Evolutionary conservation across 1,284 basidiomycete species (phyloP), one percentile per base, ranked within the genome.

Genomic region (Wallemia mellicola): DNA sequence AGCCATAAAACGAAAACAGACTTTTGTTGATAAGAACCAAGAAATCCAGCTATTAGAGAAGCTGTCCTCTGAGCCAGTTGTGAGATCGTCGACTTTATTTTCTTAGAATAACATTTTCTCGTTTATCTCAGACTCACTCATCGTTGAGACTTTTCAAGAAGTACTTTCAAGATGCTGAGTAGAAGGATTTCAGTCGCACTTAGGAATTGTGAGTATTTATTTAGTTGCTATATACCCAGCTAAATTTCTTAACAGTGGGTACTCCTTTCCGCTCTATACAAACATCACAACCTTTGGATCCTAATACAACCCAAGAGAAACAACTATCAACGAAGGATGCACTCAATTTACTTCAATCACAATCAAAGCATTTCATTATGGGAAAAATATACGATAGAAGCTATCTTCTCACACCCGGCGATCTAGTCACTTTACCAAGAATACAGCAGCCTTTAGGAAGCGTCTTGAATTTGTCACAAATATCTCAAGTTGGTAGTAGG

Each of bases 11-110:
- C 71, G n/a, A 3, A 24, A 24, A 57, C 55, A 25, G 54, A 71
- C 71, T 64, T 72, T 72, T 22, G 88, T 92, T 5, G 88, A 88
- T 27, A 98, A 76, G 70, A 96, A 98, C 92, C 92, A 96, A 3
- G 88, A 87, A 66, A 94, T 91, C 91, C 91, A 96, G 61, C 62
- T 66, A 58, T 85, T 86, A 60, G 85, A 85, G 69, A 87, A 88
- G 68, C 86, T 84, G 28, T 84, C 86, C 67, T 85, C 83, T 24
- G 84, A 86, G 30, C 83, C 84, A 11, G 83, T 85, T 54, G 84
- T 85, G 28, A 80, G 74, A 65, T 88, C 86, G 67, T 87, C 86
- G 80, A 87, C 38, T 48, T 17, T 3, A n/a, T 54, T 54, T 59
- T 54, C 15, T 38, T 2, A 25, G 19, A 17, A 5, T 48, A n/a